Base-by-base conservation (phyloP, 352 stramenopile genomes). In the Globisporangium lucens region DNA sequence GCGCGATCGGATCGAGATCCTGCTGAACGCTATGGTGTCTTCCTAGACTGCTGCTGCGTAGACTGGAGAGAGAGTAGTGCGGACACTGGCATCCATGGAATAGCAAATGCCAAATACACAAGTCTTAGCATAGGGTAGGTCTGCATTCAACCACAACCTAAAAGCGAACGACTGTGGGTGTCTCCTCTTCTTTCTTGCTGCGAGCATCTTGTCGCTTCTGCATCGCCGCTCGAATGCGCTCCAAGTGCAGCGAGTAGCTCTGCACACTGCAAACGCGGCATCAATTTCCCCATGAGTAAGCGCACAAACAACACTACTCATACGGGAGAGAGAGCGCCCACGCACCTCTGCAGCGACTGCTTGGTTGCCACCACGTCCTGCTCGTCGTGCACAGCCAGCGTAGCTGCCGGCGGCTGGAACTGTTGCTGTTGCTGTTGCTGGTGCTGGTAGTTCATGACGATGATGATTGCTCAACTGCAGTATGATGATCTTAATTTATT, bases 1-100 rank as follows among this genome's bases (percentile, higher is more conserved):
- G 53, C 83, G 85, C 38, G 83, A 87, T 46, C 80, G 85, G 46
- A 79, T 93, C 33, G 80, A 89, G 56, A 36, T 76, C 35, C 67
- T 90, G 10, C 68, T 93, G 12, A 52, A 46, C n/a, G 68, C 65
- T 6, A 78, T 79, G 58, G 24, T 51, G 43, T 7, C 43, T 51
- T 51, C 43, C 43, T 51, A 51, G 43, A 24, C 10, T 17, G 10
- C 36, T 7, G 17, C 17, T 46, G 15, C 38, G 29, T 24, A 12
- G 17, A n/a, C 30, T 30, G 30, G 33, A 46, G 33, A 47, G 36
- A 56, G 49, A 27, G 17, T 15, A 6, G 17, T 20, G 8, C 20
- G 22, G 20, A 17, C 2, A 24, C 5, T 56, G 47, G 7, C 27
- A 29, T 9, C 15, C 41, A 49, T 49, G 41, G 41, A 4, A 15